A percentile compares a stretch with the other conserved stretches of the same genome.
Evolutionary conservation across 768 basidiomycete species (phyloP).

Genomic region (Lactarius hatsudake): DNA sequence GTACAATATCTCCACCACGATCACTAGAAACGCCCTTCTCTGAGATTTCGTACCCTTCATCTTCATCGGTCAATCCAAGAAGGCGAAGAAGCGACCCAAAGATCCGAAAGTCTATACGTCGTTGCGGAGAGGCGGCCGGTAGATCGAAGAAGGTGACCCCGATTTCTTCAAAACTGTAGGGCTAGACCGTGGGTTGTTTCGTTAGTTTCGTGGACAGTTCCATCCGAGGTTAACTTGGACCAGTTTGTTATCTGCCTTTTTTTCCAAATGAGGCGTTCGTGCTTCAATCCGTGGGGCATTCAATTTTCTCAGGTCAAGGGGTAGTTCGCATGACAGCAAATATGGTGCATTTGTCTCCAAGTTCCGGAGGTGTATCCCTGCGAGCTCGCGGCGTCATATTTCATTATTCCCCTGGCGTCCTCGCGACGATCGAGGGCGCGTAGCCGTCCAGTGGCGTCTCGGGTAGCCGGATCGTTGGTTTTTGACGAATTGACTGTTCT

Average conservation of each 20-base stretch:
- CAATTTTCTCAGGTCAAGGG: not conserved
- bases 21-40: not conserved
- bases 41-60: not conserved
- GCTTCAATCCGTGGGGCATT: not conserved
- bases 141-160: not conserved
- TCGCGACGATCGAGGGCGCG: not conserved
- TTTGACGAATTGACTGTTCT: not conserved
- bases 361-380: conserved; percentile 13
- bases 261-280: not conserved
- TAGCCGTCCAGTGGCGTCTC: not conserved
- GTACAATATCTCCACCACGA: not conserved
- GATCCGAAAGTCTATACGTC: not conserved
- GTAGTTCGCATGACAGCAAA: conserved; percentile 1
- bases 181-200: not conserved
- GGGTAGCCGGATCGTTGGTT: not conserved
- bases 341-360: not conserved
- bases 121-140: conserved; percentile 18
- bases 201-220: not conserved
- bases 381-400: not conserved
- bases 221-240: not conserved
- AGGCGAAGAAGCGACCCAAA: not conserved
- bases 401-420: not conserved
- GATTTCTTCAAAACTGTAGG: not conserved
- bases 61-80: not conserved
- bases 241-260: not conserved